These are phyloP conservation scores for Boletus edulis DNA, from an alignment of 768 basidiomycete species.

Conservation along the genomic window DNA sequence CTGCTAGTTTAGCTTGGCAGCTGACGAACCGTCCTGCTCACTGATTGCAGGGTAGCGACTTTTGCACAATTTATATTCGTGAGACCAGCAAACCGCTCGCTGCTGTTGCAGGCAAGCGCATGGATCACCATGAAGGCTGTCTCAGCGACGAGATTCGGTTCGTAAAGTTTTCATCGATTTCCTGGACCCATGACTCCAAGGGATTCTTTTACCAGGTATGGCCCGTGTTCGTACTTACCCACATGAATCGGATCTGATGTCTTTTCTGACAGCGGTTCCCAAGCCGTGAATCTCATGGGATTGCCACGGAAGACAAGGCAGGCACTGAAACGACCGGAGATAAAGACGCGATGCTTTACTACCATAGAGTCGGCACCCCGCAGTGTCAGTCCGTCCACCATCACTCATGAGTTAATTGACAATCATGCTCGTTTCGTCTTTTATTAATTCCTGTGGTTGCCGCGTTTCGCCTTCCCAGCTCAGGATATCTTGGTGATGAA, in stretches of 20 bases:
- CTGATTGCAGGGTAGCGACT: slow-evolving; percentile 63
- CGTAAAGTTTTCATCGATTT: slow-evolving; percentile 72
- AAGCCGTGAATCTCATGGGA: slow-evolving; percentile 43
- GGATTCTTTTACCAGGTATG: slow-evolving; percentile 81
- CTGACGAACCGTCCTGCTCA: background rate
- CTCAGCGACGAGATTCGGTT: slow-evolving; percentile 67
- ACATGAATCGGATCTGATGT: slow-evolving; percentile 1
- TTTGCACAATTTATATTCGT: slow-evolving; percentile 66
- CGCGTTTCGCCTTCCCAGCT: slow-evolving; percentile 37
- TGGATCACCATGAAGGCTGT: slow-evolving; percentile 48
- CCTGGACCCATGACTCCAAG: slow-evolving; percentile 75
- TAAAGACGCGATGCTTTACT: slow-evolving; percentile 70
- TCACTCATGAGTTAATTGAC: slow-evolving; percentile 7
- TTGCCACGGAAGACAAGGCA: slow-evolving; percentile 46
- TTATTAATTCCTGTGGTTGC: background rate
- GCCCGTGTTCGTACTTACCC: background rate
- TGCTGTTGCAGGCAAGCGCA: slow-evolving; percentile 33
- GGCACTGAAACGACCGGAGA: slow-evolving; percentile 62
- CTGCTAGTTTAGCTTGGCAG: background rate
- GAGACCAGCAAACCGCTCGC: slow-evolving; percentile 58
- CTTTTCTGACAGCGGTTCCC: slow-evolving; percentile 50
- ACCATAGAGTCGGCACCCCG: slow-evolving; percentile 68
- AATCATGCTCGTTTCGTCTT: background rate
- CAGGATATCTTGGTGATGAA: slow-evolving; percentile 67
- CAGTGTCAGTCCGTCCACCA: slow-evolving; percentile 48